Evolutionary conservation across 1,284 basidiomycete genomes (phyloP).

Genomic region (Tausonia pullulans): DNA sequence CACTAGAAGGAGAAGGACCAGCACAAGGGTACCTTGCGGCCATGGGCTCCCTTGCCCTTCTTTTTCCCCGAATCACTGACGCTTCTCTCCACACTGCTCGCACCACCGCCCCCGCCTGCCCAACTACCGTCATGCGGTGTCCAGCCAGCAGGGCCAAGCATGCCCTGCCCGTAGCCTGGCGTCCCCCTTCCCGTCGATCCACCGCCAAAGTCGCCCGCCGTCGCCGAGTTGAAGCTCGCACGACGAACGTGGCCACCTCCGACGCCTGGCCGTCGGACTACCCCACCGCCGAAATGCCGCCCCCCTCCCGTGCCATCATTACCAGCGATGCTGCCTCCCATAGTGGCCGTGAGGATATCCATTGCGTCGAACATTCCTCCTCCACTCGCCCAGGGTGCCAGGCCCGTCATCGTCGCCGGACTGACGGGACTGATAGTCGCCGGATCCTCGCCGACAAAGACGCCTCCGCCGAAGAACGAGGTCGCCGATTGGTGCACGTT

Average conservation of each 20-base stretch:
- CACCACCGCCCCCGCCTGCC: neutral
- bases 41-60: neutral
- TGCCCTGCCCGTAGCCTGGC: slow-evolving; percentile 5
- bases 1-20: neutral
- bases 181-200: neutral
- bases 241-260: slow-evolving; percentile 1
- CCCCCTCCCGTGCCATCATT: neutral
- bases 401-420: neutral
- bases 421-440: neutral
- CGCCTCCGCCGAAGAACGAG: neutral
- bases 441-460: neutral
- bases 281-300: neutral
- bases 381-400: neutral
- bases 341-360: neutral
- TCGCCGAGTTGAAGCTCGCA: neutral
- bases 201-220: too few relatives aligned
- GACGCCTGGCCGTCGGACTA: neutral
- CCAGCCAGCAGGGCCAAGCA: slow-evolving; percentile 4
- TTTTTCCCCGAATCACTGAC: slow-evolving; percentile 1
- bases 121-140: neutral
- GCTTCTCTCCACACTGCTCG: slow-evolving; percentile 1
- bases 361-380: neutral
- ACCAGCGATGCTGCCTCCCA: neutral
- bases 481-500: neutral
- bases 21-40: slow-evolving; percentile 3